These are phyloP conservation scores for Trypanosoma conorhini DNA, from an alignment of 208 protist genomes.

Conservation along the genomic window DNA sequence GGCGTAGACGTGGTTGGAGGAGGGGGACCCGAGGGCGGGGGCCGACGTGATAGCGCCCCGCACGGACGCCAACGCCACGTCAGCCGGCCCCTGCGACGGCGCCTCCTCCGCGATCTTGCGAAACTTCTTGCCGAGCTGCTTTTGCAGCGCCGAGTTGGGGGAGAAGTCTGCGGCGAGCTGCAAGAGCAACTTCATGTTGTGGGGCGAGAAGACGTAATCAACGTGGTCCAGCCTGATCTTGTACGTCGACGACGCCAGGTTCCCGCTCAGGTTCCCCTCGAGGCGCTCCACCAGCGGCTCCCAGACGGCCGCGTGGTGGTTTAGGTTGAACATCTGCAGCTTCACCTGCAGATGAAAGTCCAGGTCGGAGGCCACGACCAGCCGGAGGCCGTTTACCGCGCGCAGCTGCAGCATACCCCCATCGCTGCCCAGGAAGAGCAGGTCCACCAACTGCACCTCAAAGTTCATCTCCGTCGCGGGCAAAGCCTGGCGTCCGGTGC, in stretches of 20 bases:
- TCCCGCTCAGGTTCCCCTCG: conserved; percentile 44
- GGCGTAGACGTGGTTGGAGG: conserved; percentile 23
- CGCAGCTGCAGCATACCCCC: conserved; percentile 61
- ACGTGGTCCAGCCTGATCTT: conserved; percentile 52
- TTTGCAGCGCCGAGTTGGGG: conserved; percentile 46
- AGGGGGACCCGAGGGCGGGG: too few species aligned
- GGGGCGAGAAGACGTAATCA: conserved; percentile 79
- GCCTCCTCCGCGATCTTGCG: conserved; percentile 28
- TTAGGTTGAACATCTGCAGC: conserved; percentile 66
- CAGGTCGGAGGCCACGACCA: conserved; percentile 51
- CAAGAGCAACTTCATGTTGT: conserved; percentile 58
- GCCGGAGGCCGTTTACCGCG: conserved; percentile 33
- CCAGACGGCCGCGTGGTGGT: conserved; percentile 74
- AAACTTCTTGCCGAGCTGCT: conserved; percentile 56
- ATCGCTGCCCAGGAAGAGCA: conserved; percentile 49
- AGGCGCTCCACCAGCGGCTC: conserved; percentile 83
- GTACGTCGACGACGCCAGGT: conserved; percentile 51
- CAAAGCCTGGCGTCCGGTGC: conserved; percentile 60
- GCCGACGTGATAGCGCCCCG: too few species aligned
- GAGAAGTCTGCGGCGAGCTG: conserved; percentile 57
- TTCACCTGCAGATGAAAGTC: conserved; percentile 51
- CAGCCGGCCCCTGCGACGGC: too few species aligned
- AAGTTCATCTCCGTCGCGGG: conserved; percentile 63
- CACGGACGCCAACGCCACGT: not conserved
- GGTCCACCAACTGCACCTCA: conserved; percentile 67